Base-by-base conservation (phyloP, 2,329 filamentous ascomycete genomes). In the Verticillium nubilum region DNA sequence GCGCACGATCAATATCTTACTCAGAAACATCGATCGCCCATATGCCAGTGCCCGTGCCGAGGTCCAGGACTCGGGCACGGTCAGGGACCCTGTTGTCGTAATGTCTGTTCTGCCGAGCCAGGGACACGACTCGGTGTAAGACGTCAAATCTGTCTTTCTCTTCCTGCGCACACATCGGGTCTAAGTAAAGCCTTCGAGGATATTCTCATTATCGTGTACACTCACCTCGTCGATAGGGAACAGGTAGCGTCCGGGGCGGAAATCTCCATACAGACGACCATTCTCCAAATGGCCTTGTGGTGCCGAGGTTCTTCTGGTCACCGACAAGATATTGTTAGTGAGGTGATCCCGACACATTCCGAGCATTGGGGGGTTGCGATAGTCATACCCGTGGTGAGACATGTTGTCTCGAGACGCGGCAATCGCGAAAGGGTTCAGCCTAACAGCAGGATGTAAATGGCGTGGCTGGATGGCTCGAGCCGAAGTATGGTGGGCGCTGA, bases 11-110 rank as follows among this genome's bases (percentile, higher is more conserved):
- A 25, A 15, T 26, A 6, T 72, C 85, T 76, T 78, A 91, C 83
- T 90, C 87, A 63, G 90, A 89, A 75, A 97, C 89, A 65, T 94
- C 89, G 67, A 96, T 90, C 47, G 89, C 86, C 94, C 94, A 98
- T 62, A 96, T 94, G 42, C 92, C 92, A 1, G 92, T 96, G 23
- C 93, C 94, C 63, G 89, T 93, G 50, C 92, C 94, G 58, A 97
- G 70, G 67, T 89, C 86, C 50, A 89, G 70, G 54, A 89, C 79
- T 56, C 76, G 74, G 29, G 68, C 69, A 64, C 59, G 57, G 59
- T 28, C 67, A 60, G 47, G 59, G 27, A 33, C 63, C 54, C 54
- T 62, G 60, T 25, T 25, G 13, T 61, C 58, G 25, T 37, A 72
- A 2, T 69, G 63, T 31, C 66, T 66, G 2, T 79, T 72, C 37